Evolutionary conservation across 345 rosid species (phyloP), one percentile per base, ranked within the genome.

Genomic region (Pugionium cornutum): DNA sequence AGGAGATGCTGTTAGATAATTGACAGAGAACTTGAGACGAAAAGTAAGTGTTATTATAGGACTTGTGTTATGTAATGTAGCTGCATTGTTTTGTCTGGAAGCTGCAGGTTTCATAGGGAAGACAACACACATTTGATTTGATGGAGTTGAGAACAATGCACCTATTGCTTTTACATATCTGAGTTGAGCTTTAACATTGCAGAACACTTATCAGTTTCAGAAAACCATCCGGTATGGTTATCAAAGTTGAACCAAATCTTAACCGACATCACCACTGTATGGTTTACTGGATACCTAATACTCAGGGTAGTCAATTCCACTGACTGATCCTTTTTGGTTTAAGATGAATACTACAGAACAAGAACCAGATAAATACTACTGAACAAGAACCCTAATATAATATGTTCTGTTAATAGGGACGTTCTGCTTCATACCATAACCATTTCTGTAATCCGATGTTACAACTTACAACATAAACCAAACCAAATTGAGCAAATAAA

Each of bases 51-150:
- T 47, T 61, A 55, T 43, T 27, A 53, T 44, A 52, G 62, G 39
- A 51, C 33, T 34, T 60, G 35, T 60, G 60, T 60, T 58, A 68
- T 69, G 25, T 52, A 6, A 69, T 28, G 53, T 34, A 70, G 56
- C 68, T 62, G 25, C 56, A 69, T 48, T 35, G 62, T 61, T 59
- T 59, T 69, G 68, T 45, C 49, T 69, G 62, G 36, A 69, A 52
- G 56, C 56, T 62, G 58, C 2, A 0, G 36, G 53, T 5, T 60
- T 43, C 10, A 51, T 59, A 37, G 37, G 50, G 30, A 68, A 59
- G 27, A 35, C 31, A 53, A 44, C 29, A 36, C 67, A 53, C 51
- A 50, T 32, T 53, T 69, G 27, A 44, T 53, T 53, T 39, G 33
- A 69, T 44, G 11, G 35, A 10, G 35, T 34, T 45, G 28, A 33